Evolutionary conservation across 257 asterid genomes (phyloP).

Genomic region (Lycium ferocissimum): DNA sequence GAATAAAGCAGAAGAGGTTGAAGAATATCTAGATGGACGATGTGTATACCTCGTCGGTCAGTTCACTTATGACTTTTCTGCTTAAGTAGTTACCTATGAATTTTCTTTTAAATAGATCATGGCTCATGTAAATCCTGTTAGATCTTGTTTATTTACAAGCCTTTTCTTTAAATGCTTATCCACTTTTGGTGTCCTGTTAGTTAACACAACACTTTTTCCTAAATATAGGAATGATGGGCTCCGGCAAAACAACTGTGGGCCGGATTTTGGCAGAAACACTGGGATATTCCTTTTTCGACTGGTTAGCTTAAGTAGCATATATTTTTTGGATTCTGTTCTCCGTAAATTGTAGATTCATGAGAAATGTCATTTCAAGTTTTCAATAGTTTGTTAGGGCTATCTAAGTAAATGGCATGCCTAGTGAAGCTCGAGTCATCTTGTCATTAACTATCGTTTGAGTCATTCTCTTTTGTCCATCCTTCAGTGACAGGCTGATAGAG

Average conservation of each 20-base stretch:
- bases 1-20: constrained; percentile 71
- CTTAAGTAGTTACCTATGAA: not conserved
- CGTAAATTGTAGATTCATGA: not conserved
- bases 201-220: constrained; percentile 9
- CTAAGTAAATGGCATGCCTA: not conserved
- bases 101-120: constrained; percentile 13
- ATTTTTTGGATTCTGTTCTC: constrained; percentile 16
- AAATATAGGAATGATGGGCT: constrained; percentile 93
- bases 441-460: constrained; percentile 19
- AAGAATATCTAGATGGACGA: constrained; percentile 70
- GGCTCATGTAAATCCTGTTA: constrained; percentile 16
- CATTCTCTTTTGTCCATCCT: constrained; percentile 39
- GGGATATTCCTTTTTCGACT: constrained; percentile 83
- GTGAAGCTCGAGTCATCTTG: not conserved
- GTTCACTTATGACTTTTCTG: constrained; percentile 38
- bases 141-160: not conserved
- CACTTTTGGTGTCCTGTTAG: constrained; percentile 2
- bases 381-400: not conserved
- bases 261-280: constrained; percentile 78
- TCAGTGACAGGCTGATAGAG: constrained; percentile 78
- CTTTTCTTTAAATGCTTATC: not conserved
- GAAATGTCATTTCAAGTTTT: not conserved
- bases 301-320: constrained; percentile 55
- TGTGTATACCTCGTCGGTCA: constrained; percentile 89
- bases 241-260: constrained; percentile 97